phyloP scores from a whole-genome alignment of 345 rosid species.

The Tarenaya hassleriana region DNA sequence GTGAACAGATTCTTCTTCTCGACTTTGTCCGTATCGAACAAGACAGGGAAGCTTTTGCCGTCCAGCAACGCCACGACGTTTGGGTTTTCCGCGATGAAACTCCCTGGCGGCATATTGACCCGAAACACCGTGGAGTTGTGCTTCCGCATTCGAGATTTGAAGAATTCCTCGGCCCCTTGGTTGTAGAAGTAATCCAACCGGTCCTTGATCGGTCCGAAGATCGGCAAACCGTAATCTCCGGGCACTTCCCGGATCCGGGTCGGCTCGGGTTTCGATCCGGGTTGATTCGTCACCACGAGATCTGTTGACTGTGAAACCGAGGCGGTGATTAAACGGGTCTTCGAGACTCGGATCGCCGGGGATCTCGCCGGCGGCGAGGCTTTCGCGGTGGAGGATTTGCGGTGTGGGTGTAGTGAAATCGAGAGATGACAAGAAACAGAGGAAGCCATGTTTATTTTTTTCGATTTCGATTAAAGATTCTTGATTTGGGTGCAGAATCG shows the following conservation, averaged over 20 bases:
- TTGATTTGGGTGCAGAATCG: too few relatives aligned
- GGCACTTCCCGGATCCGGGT: constrained; percentile 64
- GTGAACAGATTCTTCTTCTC: constrained; percentile 79
- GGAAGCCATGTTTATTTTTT: constrained; percentile 41
- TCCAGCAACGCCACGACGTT: constrained; percentile 72
- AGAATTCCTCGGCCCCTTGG: constrained; percentile 64
- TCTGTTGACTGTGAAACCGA: constrained; percentile 35
- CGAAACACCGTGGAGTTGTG: constrained; percentile 66
- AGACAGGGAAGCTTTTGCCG: constrained; percentile 79
- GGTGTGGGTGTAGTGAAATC: constrained; percentile 20
- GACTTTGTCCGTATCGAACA: constrained; percentile 75
- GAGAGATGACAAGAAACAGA: constrained; percentile 27
- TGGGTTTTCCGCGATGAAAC: constrained; percentile 52
- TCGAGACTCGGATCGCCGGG: constrained; percentile 2
- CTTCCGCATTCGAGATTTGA: constrained; percentile 54
- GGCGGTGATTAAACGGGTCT: constrained; percentile 30
- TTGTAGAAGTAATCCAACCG: constrained; percentile 66
- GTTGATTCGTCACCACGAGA: constrained; percentile 6
- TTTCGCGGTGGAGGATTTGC: not conserved
- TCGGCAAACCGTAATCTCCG: constrained; percentile 63
- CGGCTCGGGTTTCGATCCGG: constrained; percentile 18
- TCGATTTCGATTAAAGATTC: not conserved
- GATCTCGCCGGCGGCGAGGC: constrained; percentile 2
- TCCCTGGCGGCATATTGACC: constrained; percentile 84
- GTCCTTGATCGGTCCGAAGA: constrained; percentile 73